Conservation (phyloP, 148 eudicot genomes). For the Camellia japonica region DNA sequence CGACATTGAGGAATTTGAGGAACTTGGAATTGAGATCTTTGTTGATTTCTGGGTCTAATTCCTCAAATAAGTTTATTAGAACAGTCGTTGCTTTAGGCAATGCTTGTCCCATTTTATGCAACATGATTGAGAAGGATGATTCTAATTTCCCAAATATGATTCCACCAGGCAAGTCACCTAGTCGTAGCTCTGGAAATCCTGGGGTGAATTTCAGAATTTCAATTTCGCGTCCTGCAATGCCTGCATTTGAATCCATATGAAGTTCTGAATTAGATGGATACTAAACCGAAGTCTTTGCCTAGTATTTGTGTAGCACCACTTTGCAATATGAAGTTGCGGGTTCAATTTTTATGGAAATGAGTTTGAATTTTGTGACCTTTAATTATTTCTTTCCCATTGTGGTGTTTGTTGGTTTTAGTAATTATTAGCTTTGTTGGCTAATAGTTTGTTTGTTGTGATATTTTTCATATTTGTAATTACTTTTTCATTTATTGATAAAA, state of each 20-base stretch:
- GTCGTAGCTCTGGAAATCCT: constrained; percentile 40
- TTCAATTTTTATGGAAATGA: no score
- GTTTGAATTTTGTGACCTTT: no score
- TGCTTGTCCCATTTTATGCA: constrained; percentile 46
- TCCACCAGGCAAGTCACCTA: constrained; percentile 45
- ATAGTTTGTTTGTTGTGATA: no score
- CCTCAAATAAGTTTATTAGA: constrained; percentile 48
- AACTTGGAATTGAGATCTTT: constrained; percentile 44
- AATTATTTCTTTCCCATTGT: no score
- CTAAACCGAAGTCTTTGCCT: neutral
- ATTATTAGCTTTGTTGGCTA: no score
- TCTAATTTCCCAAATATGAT: constrained; percentile 39
- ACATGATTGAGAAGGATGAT: constrained; percentile 46
- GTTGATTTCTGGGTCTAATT: constrained; percentile 32
- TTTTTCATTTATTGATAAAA: no score
- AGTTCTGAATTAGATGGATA: neutral
- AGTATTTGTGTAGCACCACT: neutral
- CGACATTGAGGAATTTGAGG: constrained; percentile 38
- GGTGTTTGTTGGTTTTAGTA: no score
- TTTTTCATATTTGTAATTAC: no score
- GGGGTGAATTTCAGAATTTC: constrained; percentile 37
- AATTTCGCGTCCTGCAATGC: constrained; percentile 22
- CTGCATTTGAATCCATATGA: constrained; percentile 11
- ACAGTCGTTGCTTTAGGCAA: constrained; percentile 43
- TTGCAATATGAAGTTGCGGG: neutral